Base-by-base conservation (phyloP, 177 flowering plant genomes). In the Tripterygium wilfordii region DNA sequence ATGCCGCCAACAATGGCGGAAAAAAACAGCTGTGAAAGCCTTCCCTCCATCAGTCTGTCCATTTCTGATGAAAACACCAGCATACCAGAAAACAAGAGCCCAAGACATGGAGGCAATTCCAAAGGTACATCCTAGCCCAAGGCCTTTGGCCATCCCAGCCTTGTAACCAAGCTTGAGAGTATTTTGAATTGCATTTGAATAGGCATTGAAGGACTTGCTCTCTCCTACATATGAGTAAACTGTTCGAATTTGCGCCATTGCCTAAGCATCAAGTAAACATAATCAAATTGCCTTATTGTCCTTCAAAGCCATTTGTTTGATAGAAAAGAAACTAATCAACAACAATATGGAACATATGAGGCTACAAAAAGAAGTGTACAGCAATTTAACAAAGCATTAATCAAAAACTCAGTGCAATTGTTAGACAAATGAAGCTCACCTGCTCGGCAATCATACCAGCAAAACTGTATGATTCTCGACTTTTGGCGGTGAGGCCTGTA, bases 1-100 rank as follows among this genome's bases (percentile, higher is more conserved):
- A 91, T 83, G 67, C 98, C 98, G 51, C 96, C 98, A 59, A 91
- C 95, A 60, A 91, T 85, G 58, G 95, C 98, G 5, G 96, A 88
- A 65, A 91, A n/a, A 88, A 56, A 91, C 83, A 1, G 98, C 95
- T 0, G 98, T 88, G 71, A 91, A 88, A 3, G 98, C 95, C 60
- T 85, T 83, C 24, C 98, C 98, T 18, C 98, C 98, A 65, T 88
- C 96, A 0, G 85, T 81, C 70, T 79, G 86, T 5, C 96, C 92
- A 45, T 78, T 85, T 60, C 98, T 65, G 51, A 88, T 83, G 49
- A 91, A 85, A 60, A 88, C 95, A 15, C 98, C 95, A 8, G 95
- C 96, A 55, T 83, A 91, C 98, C 98, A 91, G 69, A 91, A 85
- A 51, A 91, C 95, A 38, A 91, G 86, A 8, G 98, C 98, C 96